phyloP scores from a whole-genome alignment of 352 stramenopile genomes.

The Phytopythium oedochilum region DNA sequence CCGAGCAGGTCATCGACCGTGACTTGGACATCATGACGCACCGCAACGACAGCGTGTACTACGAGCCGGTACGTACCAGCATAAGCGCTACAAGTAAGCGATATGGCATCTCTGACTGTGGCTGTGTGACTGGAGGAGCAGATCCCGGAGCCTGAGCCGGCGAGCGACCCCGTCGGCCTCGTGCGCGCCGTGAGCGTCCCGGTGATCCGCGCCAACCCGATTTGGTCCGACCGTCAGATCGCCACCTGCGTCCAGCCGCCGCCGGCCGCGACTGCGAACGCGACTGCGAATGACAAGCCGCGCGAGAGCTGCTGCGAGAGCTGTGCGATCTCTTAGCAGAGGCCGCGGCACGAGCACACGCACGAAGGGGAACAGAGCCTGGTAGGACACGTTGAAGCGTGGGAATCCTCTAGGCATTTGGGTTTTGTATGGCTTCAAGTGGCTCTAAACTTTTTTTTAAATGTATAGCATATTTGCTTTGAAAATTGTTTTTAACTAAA shows the following conservation, averaged over 20 bases:
- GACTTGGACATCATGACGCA: conserved; percentile 65
- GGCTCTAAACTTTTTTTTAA: too few relatives aligned
- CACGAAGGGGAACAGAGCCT: too few relatives aligned
- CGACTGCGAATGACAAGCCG: conserved; percentile 5
- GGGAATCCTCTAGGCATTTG: too few relatives aligned
- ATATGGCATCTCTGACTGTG: background rate
- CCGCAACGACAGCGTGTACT: conserved; percentile 69
- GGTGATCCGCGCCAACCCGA: conserved; percentile 17
- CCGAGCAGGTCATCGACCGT: conserved; percentile 58
- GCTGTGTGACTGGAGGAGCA: conserved; percentile 4
- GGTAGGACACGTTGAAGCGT: too few relatives aligned
- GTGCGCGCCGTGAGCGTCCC: conserved; percentile 40
- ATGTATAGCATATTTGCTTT: too few relatives aligned
- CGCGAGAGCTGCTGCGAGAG: conserved; percentile 32
- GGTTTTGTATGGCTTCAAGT: too few relatives aligned
- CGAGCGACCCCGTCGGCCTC: conserved; percentile 40
- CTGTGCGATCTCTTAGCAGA: conserved; percentile 31
- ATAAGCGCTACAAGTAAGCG: too few relatives aligned
- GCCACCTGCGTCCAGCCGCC: conserved; percentile 36
- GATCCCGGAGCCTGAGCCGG: conserved; percentile 41
- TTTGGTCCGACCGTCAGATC: conserved; percentile 50
- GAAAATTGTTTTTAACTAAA: too few relatives aligned
- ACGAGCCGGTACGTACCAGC: conserved; percentile 56
- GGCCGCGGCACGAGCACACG: too few relatives aligned
- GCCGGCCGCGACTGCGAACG: conserved; percentile 2